A percentile compares a stretch with the other conserved stretches of the same genome.
Conservation (phyloP, 2,329 filamentous ascomycete genomes). For the Ascochyta clinopodiicola region DNA sequence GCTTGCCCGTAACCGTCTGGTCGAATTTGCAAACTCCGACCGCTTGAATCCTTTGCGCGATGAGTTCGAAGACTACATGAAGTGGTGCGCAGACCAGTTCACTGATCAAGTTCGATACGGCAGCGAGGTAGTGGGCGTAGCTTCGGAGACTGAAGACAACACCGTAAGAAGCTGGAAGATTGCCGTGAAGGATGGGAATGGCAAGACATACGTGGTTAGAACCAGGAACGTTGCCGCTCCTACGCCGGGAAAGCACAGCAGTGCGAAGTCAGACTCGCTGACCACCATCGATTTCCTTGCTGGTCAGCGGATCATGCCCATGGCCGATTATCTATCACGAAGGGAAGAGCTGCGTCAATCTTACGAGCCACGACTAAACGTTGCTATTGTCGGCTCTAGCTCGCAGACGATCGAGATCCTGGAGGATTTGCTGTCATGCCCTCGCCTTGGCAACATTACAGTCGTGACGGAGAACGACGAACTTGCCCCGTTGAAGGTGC, state of each 20-base stretch:
- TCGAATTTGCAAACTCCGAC: conserved; percentile 48
- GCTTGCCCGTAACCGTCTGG: conserved; percentile 36
- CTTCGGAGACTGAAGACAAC: conserved; percentile 30
- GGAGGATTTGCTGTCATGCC: conserved; percentile 43
- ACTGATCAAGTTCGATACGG: conserved; percentile 40
- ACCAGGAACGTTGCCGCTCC: conserved; percentile 39
- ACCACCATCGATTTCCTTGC: conserved; percentile 37
- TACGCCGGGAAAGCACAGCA: conserved; percentile 26
- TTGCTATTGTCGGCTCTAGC: conserved; percentile 42
- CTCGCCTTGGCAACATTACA: conserved; percentile 44
- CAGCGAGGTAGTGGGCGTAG: conserved; percentile 40
- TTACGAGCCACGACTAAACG: conserved; percentile 38
- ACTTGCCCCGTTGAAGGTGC: conserved; percentile 36
- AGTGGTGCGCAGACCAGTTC: conserved; percentile 46
- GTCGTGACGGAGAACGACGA: conserved; percentile 43
- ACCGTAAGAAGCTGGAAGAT: conserved; percentile 38
- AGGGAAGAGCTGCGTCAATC: conserved; percentile 39
- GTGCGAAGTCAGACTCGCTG: conserved; percentile 27
- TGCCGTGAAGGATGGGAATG: conserved; percentile 32
- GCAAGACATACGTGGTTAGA: conserved; percentile 32
- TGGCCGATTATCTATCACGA: conserved; percentile 39
- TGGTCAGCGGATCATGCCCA: conserved; percentile 44
- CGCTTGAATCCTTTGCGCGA: conserved; percentile 46
- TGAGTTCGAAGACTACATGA: conserved; percentile 50
- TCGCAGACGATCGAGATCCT: conserved; percentile 39